Base-by-base conservation (phyloP, 2,329 filamentous ascomycete genomes). In the Aspergillus fumigatiaffinis region DNA sequence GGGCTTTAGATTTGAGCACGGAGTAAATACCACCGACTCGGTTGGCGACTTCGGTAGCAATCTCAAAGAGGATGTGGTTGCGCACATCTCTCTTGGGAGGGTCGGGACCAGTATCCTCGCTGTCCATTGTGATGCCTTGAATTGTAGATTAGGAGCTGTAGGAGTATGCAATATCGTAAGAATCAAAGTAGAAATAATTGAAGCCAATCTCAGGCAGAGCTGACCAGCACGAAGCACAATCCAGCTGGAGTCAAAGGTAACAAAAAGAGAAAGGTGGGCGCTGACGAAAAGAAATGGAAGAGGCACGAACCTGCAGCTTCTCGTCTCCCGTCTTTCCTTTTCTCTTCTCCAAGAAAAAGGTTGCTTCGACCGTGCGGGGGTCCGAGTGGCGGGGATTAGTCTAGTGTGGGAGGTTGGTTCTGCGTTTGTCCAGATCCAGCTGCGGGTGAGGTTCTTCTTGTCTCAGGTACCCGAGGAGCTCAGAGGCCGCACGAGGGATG, bases 1-100 rank as follows among this genome's bases (percentile, higher is more conserved):
- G 93, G 41, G 94, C 93, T 78, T 99, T 99, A 60, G 94, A 99
- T 78, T 99, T 99, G 78, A 99, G 87, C 64, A 99, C 94, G 17
- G 93, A 97, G 82, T 99, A 99, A 79, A 99, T 99, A 69, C 94
- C 94, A 71, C 94, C 94, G 60, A 99, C 94, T 84, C 94, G 87
- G 82, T 97, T 96, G 61, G 94, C 94, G 67, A 97, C 94, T 76
- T 99, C 94, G 23, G 94, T 97, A 60, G 94, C 92, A 69, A 97
- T 83, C 80, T 99, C 94, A 73, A 99, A 99, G 67, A 99, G 89
- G 71, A 95, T 82, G 79, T 97, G 94, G 77, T 96, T 94, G 80
- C 90, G 92, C 70, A 97, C 90, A 78, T 97, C 92, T 70, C 86
- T 73, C 68, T 72, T 80, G 63, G 68, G 69, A 26, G 68, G 65